A percentile compares a stretch with the other conserved stretches of the same genome.
These are phyloP conservation scores for Thyridium curvatum DNA, from an alignment of 2,329 filamentous ascomycete species.

Conservation along the genomic window DNA sequence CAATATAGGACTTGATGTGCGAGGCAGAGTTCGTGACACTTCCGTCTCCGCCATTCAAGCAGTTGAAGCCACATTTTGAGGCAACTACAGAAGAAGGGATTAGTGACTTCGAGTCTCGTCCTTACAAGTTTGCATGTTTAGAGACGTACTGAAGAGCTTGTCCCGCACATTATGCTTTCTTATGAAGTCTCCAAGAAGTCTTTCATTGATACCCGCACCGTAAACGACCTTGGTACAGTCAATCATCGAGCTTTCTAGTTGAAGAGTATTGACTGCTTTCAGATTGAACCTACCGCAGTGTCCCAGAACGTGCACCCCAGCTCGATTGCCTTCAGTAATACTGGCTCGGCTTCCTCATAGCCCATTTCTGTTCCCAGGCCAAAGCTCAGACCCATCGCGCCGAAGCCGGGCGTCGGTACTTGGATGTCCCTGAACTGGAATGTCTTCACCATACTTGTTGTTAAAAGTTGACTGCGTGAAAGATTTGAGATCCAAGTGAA, in stretches of 20 bases:
- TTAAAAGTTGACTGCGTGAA: too few relatives aligned
- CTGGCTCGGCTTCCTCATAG: slow-evolving; percentile 38
- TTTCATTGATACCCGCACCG: slow-evolving; percentile 39
- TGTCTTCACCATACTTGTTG: slow-evolving; percentile 31
- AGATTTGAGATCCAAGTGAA: too few relatives aligned
- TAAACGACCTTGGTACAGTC: slow-evolving; percentile 32
- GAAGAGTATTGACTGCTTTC: neutral
- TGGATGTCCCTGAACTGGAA: slow-evolving; percentile 29
- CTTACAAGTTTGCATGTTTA: neutral
- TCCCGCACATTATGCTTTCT: slow-evolving; percentile 42
- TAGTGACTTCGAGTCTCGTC: too few relatives aligned
- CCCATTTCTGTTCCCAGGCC: slow-evolving; percentile 33
- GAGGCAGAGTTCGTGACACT: slow-evolving; percentile 34
- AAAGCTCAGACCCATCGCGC: slow-evolving; percentile 41
- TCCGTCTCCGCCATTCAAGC: slow-evolving; percentile 20
- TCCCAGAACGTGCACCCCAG: slow-evolving; percentile 39
- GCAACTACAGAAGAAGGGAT: slow-evolving; percentile 25
- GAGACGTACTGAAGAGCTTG: slow-evolving; percentile 36
- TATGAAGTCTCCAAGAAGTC: slow-evolving; percentile 42
- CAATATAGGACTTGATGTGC: slow-evolving; percentile 41
- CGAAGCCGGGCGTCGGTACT: slow-evolving; percentile 37
- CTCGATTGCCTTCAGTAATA: slow-evolving; percentile 41
- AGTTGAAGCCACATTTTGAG: slow-evolving; percentile 38
- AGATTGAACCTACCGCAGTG: slow-evolving; percentile 27
- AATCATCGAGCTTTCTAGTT: too few relatives aligned